phyloP scores from a whole-genome alignment of 225 moss, liverwort and hornwort genomes.

The Lunularia cruciata region DNA sequence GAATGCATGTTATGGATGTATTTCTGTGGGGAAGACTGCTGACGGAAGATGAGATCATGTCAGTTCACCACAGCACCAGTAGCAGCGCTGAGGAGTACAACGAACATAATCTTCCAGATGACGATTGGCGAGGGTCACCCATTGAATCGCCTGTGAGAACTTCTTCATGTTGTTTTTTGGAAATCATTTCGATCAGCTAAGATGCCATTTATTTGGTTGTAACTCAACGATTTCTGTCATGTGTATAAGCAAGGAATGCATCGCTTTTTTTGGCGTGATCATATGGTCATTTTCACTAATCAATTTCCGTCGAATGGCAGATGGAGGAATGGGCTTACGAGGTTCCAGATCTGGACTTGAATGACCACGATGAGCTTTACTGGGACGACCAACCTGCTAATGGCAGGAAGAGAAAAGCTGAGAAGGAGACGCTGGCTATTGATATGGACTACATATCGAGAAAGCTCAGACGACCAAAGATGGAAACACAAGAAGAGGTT shows the following conservation, averaged over 20 bases:
- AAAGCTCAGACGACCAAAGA: conserved; percentile 81
- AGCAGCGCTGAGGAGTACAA: conserved; percentile 78
- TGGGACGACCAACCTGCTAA: conserved; percentile 92
- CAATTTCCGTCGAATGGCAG: conserved; percentile 29
- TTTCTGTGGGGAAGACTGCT: conserved; percentile 93
- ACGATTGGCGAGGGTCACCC: conserved; percentile 87
- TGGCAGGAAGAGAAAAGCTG: conserved; percentile 85
- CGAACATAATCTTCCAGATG: conserved; percentile 71
- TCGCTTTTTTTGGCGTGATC: background rate
- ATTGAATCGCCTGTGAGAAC: conserved; percentile 85
- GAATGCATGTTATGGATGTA: conserved; percentile 99
- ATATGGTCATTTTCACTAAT: background rate
- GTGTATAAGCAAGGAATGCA: too few relatives aligned
- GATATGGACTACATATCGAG: conserved; percentile 87
- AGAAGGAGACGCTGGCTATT: conserved; percentile 77
- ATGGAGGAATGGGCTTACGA: conserved; percentile 94
- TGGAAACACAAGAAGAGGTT: conserved; percentile 93
- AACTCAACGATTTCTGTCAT: too few relatives aligned
- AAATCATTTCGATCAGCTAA: too few relatives aligned
- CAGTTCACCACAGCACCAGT: conserved; percentile 84
- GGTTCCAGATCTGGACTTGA: conserved; percentile 66
- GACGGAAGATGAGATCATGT: conserved; percentile 87
- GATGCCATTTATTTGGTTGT: too few relatives aligned
- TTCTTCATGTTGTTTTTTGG: background rate
- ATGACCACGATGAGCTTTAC: conserved; percentile 85